Percentiles rank a stretch among this genome's conserved stretches.
Evolutionary conservation across 1,284 basidiomycete genomes (phyloP).

Genomic region (Abortiporus biennis): DNA sequence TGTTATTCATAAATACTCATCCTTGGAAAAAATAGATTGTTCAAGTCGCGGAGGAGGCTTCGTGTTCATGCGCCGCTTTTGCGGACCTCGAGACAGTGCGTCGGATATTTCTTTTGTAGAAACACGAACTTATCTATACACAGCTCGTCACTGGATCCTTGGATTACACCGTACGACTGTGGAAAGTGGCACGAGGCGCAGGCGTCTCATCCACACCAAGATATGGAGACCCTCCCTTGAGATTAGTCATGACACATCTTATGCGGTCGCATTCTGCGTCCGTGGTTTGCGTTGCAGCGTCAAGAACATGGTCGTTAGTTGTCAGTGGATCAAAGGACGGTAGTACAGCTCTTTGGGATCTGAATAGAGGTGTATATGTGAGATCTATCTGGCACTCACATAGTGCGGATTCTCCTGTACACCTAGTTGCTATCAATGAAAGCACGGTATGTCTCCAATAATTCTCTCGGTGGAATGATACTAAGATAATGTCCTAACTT

Average conservation of each 20-base stretch:
- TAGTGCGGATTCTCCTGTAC: conserved; percentile 44
- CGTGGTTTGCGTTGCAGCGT: conserved; percentile 70
- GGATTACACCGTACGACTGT: conserved; percentile 75
- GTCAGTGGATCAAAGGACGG: conserved; percentile 85
- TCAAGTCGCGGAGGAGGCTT: conserved; percentile 71
- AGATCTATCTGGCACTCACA: conserved; percentile 67
- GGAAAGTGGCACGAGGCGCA: conserved; percentile 48
- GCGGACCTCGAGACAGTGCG: conserved; percentile 51
- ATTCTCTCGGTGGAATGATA: conserved; percentile 2
- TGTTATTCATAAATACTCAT: conserved; percentile 8
- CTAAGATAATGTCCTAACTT: conserved; percentile 1
- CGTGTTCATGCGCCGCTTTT: conserved; percentile 71
- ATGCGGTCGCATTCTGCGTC: conserved; percentile 72
- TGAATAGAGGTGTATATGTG: conserved; percentile 77
- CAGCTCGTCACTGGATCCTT: conserved; percentile 68
- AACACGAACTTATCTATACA: background rate
- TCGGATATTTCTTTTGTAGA: background rate
- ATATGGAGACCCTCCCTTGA: conserved; percentile 19
- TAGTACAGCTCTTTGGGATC: conserved; percentile 86
- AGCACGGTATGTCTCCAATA: conserved; percentile 58
- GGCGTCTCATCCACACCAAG: conserved; percentile 18
- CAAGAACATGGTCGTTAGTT: conserved; percentile 76
- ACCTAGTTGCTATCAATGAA: conserved; percentile 77
- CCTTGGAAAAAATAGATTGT: conserved; percentile 41
- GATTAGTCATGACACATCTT: conserved; percentile 56